These are phyloP conservation scores for Alternaria sp. DNA, from an alignment of 2,329 filamentous ascomycete species.

Conservation along the genomic window DNA sequence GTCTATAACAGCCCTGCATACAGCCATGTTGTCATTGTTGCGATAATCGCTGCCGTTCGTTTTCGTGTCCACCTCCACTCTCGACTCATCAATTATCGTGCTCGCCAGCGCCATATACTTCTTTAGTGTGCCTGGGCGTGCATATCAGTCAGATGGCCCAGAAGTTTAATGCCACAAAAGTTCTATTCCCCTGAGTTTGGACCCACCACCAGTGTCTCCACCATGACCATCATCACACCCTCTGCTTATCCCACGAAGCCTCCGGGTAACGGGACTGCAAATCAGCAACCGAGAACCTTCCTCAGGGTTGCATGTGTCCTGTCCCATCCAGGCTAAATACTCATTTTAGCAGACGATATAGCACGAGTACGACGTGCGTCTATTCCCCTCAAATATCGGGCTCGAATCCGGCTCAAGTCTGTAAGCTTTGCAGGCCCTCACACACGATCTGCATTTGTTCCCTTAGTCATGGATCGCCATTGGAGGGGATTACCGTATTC, in stretches of 20 bases:
- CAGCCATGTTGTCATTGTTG: background rate
- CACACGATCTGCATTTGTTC: background rate
- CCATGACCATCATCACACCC: background rate
- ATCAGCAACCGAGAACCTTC: constrained; percentile 2
- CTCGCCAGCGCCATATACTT: background rate
- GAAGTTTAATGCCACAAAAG: background rate
- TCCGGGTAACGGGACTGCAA: background rate
- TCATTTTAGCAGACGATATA: constrained; percentile 6
- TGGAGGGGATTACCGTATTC: background rate
- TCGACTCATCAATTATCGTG: background rate
- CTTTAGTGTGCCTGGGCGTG: background rate
- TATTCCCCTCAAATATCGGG: constrained; percentile 7
- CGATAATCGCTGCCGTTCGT: constrained; percentile 1
- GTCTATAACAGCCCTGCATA: constrained; percentile 3
- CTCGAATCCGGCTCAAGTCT: background rate
- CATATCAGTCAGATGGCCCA: background rate
- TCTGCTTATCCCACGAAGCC: background rate
- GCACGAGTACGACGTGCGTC: constrained; percentile 1
- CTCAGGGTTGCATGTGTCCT: background rate
- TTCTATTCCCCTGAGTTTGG: constrained; percentile 1
- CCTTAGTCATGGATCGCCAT: background rate
- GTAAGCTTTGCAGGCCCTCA: background rate
- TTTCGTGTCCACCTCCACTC: background rate
- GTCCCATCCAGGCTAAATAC: constrained; percentile 12
- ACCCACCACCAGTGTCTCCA: background rate